A percentile compares a stretch with the other conserved stretches of the same genome.
Evolutionary conservation across 2,329 filamentous ascomycete species (phyloP).

Genomic region (Hypoxylon sp.): DNA sequence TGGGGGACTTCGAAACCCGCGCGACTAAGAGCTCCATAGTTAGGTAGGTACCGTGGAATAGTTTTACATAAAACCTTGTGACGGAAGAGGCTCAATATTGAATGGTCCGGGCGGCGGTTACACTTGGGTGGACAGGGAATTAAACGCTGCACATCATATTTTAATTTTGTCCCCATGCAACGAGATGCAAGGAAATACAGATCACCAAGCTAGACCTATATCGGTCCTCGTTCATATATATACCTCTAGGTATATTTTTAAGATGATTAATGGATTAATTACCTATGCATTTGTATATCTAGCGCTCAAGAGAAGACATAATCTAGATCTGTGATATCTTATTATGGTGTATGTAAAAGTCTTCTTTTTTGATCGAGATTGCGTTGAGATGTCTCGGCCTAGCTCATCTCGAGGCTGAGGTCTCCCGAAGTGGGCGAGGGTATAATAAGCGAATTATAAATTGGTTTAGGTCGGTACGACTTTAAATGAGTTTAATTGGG

Average conservation of each 20-base stretch:
- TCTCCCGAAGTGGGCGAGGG: slow-evolving; percentile 13
- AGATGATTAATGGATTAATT: too few relatives aligned
- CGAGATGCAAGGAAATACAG: not conserved
- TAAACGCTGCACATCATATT: slow-evolving; percentile 31
- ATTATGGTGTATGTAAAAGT: not conserved
- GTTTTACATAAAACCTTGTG: slow-evolving; percentile 29
- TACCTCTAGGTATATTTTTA: not conserved
- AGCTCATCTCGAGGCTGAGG: slow-evolving; percentile 24
- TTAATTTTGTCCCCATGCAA: not conserved
- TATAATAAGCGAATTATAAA: slow-evolving; percentile 31
- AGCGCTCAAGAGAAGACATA: slow-evolving; percentile 1
- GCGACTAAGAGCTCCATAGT: not conserved
- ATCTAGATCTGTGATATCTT: not conserved
- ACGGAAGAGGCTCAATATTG: slow-evolving; percentile 42
- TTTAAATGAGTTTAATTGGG: slow-evolving; percentile 35
- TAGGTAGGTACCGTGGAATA: not conserved
- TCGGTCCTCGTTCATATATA: not conserved
- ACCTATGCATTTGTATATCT: not conserved
- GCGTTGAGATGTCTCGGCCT: slow-evolving; percentile 34
- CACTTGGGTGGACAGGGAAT: slow-evolving; percentile 17
- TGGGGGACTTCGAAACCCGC: not conserved
- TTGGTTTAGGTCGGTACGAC: slow-evolving; percentile 19
- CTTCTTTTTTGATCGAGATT: slow-evolving; percentile 6
- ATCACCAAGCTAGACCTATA: not conserved
- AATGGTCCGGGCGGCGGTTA: slow-evolving; percentile 16